phyloP scores from a whole-genome alignment of 306 rosid genomes.

The Cucurbita argyrosperma region DNA sequence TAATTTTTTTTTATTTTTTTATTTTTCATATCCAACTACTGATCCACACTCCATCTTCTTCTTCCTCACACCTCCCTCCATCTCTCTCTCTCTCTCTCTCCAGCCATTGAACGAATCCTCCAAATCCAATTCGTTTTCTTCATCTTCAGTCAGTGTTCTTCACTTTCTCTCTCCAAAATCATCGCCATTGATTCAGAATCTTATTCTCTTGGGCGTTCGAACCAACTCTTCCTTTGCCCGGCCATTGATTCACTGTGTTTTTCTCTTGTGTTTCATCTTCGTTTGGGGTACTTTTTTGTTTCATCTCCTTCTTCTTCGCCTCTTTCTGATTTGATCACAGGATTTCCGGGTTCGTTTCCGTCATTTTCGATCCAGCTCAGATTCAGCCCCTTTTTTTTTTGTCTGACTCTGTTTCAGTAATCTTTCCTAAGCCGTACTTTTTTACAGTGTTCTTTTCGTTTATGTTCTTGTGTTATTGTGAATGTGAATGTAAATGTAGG shows the following conservation, averaged over 20 bases:
- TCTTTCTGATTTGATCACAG: neutral
- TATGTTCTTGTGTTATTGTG: neutral
- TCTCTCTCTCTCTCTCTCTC: slow-evolving; percentile 9
- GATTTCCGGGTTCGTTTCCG: neutral
- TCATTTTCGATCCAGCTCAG: slow-evolving; percentile 34
- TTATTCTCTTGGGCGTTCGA: neutral
- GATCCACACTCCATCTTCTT: slow-evolving; percentile 8
- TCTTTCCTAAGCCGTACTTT: slow-evolving; percentile 3
- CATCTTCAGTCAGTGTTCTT: neutral
- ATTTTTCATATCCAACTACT: slow-evolving; percentile 8
- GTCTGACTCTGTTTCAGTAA: neutral
- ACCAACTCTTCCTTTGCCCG: slow-evolving; percentile 13
- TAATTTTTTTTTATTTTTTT: neutral
- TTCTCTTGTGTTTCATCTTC: slow-evolving; percentile 3
- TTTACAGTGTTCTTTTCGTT: neutral
- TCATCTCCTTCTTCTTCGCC: neutral
- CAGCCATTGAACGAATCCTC: slow-evolving; percentile 3
- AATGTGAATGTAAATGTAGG: neutral
- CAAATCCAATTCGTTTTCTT: slow-evolving; percentile 3
- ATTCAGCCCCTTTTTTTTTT: neutral
- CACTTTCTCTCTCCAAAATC: slow-evolving; percentile 1
- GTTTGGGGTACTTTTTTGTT: neutral
- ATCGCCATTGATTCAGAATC: slow-evolving; percentile 11
- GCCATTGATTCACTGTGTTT: slow-evolving; percentile 26
- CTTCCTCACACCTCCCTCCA: slow-evolving; percentile 7